A percentile compares a stretch with the other conserved stretches of the same genome.
Conservation (phyloP, 306 rosid species). For the Coriaria nepalensis region DNA sequence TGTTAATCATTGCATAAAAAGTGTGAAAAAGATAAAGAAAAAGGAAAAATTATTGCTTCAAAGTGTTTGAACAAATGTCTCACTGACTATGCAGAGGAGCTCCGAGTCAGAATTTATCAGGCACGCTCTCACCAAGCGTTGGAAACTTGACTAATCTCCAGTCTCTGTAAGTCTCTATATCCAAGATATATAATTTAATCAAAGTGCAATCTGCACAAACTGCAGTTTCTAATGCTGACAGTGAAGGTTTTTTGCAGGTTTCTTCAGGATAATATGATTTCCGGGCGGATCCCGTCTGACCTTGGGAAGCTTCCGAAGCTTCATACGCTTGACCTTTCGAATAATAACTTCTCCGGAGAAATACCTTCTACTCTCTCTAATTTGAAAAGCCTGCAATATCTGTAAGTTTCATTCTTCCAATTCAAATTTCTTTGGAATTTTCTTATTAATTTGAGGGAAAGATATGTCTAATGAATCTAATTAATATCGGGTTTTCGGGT, state of each 20-base stretch:
- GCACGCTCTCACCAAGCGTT: conserved; percentile 70
- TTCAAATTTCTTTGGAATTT: background rate
- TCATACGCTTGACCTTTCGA: conserved; percentile 76
- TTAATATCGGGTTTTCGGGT: background rate
- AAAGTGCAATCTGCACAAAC: no score
- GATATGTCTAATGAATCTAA: background rate
- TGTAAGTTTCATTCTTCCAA: conserved; percentile 36
- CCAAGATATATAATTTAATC: background rate
- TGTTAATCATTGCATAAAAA: background rate
- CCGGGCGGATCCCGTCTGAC: conserved; percentile 72
- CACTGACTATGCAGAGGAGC: conserved; percentile 39
- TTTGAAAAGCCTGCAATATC: conserved; percentile 55
- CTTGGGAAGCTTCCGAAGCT: conserved; percentile 67
- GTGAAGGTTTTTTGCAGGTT: conserved; percentile 29
- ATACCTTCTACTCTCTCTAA: conserved; percentile 55
- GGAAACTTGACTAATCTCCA: conserved; percentile 69
- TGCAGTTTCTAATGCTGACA: no score
- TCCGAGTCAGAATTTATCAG: conserved; percentile 77
- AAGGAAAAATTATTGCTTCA: background rate
- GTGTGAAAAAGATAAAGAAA: background rate
- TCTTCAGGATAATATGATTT: conserved; percentile 60
- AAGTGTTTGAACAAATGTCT: conserved; percentile 2
- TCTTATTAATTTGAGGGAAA: background rate
- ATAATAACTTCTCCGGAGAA: conserved; percentile 54
- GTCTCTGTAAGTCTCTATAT: conserved; percentile 42